Conservation (phyloP, 495 filamentous ascomycete genomes). For the Talaromyces ruber region DNA sequence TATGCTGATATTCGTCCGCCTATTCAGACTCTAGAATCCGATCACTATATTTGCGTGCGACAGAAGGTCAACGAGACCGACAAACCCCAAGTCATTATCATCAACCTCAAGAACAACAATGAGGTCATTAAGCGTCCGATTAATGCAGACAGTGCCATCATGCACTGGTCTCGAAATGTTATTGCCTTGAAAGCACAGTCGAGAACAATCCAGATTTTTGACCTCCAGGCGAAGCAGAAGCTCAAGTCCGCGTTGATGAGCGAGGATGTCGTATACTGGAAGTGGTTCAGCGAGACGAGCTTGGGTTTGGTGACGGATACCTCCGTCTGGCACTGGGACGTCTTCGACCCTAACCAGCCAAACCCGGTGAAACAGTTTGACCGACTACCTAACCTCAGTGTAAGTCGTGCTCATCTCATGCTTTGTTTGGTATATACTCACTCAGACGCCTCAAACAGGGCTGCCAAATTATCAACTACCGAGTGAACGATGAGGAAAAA, state of each 20-base stretch:
- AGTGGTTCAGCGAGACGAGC: slow-evolving; percentile 87
- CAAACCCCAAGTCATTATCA: slow-evolving; percentile 87
- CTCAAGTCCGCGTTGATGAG: slow-evolving; percentile 91
- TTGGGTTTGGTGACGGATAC: slow-evolving; percentile 85
- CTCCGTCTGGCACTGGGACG: slow-evolving; percentile 95
- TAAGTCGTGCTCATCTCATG: slow-evolving; percentile 33
- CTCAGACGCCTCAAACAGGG: slow-evolving; percentile 41
- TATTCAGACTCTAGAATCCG: slow-evolving; percentile 88
- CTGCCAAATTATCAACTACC: slow-evolving; percentile 99
- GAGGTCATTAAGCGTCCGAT: slow-evolving; percentile 88
- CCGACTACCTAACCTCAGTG: slow-evolving; percentile 76
- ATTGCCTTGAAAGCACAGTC: slow-evolving; percentile 91
- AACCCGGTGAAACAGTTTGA: slow-evolving; percentile 87
- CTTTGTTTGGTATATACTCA: background rate
- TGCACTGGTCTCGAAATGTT: slow-evolving; percentile 95
- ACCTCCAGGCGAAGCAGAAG: slow-evolving; percentile 81
- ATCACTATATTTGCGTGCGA: slow-evolving; percentile 88
- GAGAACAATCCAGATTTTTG: slow-evolving; percentile 95
- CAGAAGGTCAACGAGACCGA: slow-evolving; percentile 77
- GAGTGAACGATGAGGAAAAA: slow-evolving; percentile 87
- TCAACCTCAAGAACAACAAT: slow-evolving; percentile 93
- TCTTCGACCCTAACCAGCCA: slow-evolving; percentile 69
- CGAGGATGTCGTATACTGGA: slow-evolving; percentile 98
- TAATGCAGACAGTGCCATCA: slow-evolving; percentile 99
- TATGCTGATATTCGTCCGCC: slow-evolving; percentile 10